Evolutionary conservation across 192 early-diverging fungal species (phyloP).

Genomic region (Rhizoclosmatium sp.): DNA sequence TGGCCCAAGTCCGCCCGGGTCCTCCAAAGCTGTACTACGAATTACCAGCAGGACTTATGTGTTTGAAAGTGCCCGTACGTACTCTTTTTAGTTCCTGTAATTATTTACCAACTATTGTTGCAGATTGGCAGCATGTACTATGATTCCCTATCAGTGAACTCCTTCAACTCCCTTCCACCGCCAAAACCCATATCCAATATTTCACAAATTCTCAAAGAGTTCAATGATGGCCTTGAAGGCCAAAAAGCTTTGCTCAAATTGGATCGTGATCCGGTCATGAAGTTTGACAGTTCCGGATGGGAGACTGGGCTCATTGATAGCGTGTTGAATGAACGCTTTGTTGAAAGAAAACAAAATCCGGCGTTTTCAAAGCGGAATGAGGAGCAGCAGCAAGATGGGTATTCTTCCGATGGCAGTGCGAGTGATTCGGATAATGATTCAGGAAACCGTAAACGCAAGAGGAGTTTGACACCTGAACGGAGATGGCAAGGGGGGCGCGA

Average conservation of each 20-base stretch:
- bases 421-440: not conserved
- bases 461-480: too few relatives aligned
- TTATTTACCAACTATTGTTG: not conserved
- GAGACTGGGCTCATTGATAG: not conserved
- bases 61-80: not conserved
- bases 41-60: not conserved
- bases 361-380: not conserved
- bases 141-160: not conserved
- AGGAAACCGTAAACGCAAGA: not conserved
- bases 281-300: not conserved
- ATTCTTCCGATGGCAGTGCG: not conserved
- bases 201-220: not conserved
- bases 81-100: not conserved
- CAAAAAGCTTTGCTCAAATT: not conserved
- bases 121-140: constrained; percentile 10
- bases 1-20: not conserved
- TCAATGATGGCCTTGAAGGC: not conserved
- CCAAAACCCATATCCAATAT: not conserved
- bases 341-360: not conserved
- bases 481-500: not conserved
- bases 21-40: constrained; percentile 1
- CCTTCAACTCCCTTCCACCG: constrained; percentile 2
- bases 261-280: not conserved
- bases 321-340: not conserved
- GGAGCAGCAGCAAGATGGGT: too few relatives aligned